Evolutionary conservation across 2,329 filamentous ascomycete species (phyloP), one percentile per base, ranked within the genome.

Genomic region (Diaporthe velutina): DNA sequence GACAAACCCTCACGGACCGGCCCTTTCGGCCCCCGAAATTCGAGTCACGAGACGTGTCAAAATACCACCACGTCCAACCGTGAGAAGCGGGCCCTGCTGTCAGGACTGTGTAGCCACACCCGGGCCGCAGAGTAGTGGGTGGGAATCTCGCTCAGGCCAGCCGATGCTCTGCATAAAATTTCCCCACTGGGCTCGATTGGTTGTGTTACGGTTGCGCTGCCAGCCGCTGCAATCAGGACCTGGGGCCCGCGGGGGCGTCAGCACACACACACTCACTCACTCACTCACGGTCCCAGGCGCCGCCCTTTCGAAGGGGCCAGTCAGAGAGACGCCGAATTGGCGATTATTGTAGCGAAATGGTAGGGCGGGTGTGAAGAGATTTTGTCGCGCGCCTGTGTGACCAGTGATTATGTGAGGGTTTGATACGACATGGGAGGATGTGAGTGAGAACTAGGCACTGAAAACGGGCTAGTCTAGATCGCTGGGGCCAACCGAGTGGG

Each of bases 21-120:
- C 61, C 61, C 61, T 67, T 67, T 67, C 61, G 61, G 61, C 42
- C 42, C 61, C 61, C 61, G 61, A 67, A 64, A 67, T 35, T 66
- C 61, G 42, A 38, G 42, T 50, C 61, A 67, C 61, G 61, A 50
- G 61, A 52, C 30, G 30, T 45, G 61, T 67, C 30, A 67, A 52
- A 52, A 50, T 35, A 35, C 45, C 61, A 67, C 61, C 45, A 35
- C 61, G 17, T 35, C 35, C 22, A n/a, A 52, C 28, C 22, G 22
- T 25, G 42, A 22, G 30, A 19, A 0, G 64, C 64, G 45, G 30
- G 33, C 45, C 40, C 42, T 35, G 9, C 42, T n/a, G 61, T 52
- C 33, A 30, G 22, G 38, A 15, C 38, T 22, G 45, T 52, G 45
- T 40, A 67, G 45, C 64, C 64, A 67, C 64, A 67, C 64, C 64